Evolutionary conservation across 192 early-diverging fungal species (phyloP).

Genomic region (Umbelopsis isabellina): DNA sequence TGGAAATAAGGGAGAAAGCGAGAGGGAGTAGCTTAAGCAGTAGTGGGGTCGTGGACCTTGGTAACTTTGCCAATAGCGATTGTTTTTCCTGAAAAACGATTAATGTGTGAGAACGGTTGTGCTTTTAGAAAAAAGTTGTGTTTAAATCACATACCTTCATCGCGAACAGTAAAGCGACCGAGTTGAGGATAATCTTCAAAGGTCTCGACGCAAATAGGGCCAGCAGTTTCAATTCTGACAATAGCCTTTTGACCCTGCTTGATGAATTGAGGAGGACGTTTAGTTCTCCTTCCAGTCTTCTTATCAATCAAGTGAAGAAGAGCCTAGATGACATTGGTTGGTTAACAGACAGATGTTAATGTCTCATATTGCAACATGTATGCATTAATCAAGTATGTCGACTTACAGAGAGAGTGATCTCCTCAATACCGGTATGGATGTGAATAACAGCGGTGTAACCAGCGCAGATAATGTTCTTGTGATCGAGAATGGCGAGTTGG

Average conservation of each 20-base stretch:
- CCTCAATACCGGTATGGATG: slow-evolving; percentile 86
- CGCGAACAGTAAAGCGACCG: slow-evolving; percentile 97
- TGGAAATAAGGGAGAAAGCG: background rate
- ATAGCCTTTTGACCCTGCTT: slow-evolving; percentile 91
- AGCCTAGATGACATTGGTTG: slow-evolving; percentile 38
- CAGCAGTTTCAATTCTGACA: slow-evolving; percentile 78
- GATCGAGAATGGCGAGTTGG: slow-evolving; percentile 88
- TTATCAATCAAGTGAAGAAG: slow-evolving; percentile 93
- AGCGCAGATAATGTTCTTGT: slow-evolving; percentile 95
- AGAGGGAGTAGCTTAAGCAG: slow-evolving; percentile 16
- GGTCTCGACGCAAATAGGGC: slow-evolving; percentile 84
- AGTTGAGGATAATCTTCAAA: slow-evolving; percentile 88
- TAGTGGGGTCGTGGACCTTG: slow-evolving; percentile 61
- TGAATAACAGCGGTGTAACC: slow-evolving; percentile 95
- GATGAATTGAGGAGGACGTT: slow-evolving; percentile 88
- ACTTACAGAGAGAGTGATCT: slow-evolving; percentile 74
- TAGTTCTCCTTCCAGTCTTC: slow-evolving; percentile 88
- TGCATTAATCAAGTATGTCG: background rate
- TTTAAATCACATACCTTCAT: slow-evolving; percentile 72
- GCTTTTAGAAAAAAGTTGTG: background rate
- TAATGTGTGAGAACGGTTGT: background rate
- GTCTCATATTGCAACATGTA: slow-evolving; percentile 21
- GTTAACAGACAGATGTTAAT: slow-evolving; percentile 26
- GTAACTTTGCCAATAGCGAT: slow-evolving; percentile 95
- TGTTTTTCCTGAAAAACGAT: slow-evolving; percentile 61